phyloP scores from a whole-genome alignment of 495 filamentous ascomycete species.

The Penicillium cinerascens region DNA sequence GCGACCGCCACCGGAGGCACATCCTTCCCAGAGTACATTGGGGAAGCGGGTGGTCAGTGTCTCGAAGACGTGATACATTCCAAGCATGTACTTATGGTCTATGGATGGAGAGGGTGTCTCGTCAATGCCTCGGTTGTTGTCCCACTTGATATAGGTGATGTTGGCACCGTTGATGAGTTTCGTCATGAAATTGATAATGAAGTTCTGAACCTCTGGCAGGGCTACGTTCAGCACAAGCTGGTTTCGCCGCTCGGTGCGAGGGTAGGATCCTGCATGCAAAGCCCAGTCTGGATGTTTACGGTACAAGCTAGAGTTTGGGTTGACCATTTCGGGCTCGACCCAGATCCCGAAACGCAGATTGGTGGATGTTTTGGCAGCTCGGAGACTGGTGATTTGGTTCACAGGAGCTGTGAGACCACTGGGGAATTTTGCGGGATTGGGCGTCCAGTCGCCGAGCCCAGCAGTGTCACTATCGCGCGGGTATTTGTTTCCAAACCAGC shows the following conservation, averaged over 20 bases:
- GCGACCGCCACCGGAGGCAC: conserved; percentile 52
- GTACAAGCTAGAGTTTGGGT: conserved; percentile 51
- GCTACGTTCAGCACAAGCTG: conserved; percentile 54
- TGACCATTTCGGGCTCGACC: conserved; percentile 60
- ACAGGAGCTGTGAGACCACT: conserved; percentile 46
- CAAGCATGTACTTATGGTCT: conserved; percentile 52
- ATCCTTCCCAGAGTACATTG: conserved; percentile 55
- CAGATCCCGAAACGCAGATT: conserved; percentile 52
- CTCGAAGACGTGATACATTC: conserved; percentile 52
- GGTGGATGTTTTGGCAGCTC: conserved; percentile 34
- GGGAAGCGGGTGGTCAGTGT: conserved; percentile 50
- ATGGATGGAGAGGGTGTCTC: conserved; percentile 47
- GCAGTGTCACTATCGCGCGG: conserved; percentile 45
- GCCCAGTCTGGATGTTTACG: conserved; percentile 53
- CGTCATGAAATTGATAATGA: conserved; percentile 47
- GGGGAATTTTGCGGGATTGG: conserved; percentile 51
- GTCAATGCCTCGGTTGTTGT: conserved; percentile 54
- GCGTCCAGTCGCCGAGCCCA: conserved; percentile 54
- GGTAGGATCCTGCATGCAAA: conserved; percentile 48
- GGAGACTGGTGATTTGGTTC: conserved; percentile 40
- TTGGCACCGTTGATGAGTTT: conserved; percentile 44
- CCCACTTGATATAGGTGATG: conserved; percentile 57
- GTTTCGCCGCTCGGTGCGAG: conserved; percentile 46
- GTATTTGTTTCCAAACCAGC: conserved; percentile 56
- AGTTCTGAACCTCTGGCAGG: conserved; percentile 51